phyloP scores from a whole-genome alignment of 129 eudicot species.

The Cynara cardunculus region DNA sequence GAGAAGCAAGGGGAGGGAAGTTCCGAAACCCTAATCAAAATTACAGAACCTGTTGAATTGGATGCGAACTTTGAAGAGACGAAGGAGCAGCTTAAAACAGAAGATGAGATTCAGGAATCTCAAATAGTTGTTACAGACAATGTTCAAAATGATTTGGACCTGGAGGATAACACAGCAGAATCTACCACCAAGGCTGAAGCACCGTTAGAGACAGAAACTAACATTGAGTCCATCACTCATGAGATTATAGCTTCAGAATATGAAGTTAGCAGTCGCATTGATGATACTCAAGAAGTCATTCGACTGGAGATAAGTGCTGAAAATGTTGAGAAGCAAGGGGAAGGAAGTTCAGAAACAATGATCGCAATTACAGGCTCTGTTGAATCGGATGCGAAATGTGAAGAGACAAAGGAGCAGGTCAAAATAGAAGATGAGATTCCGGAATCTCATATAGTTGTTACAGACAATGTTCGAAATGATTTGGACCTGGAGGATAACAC shows the following conservation, averaged over 20 bases:
- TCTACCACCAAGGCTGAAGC: conserved; percentile 13
- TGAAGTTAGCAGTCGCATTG: conserved; percentile 24
- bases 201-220: conserved; percentile 13
- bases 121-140: neutral
- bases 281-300: conserved; percentile 20
- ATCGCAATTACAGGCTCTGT: conserved; percentile 18
- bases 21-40: conserved; percentile 3
- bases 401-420: conserved; percentile 21
- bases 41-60: conserved; percentile 7
- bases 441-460: conserved; percentile 15
- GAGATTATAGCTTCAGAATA: conserved; percentile 15
- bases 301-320: conserved; percentile 10
- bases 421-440: conserved; percentile 17
- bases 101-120: neutral
- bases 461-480: conserved; percentile 24
- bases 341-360: conserved; percentile 10
- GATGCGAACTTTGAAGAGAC: conserved; percentile 3
- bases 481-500: conserved; percentile 15
- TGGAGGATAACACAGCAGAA: conserved; percentile 13
- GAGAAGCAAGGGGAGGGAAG: conserved; percentile 23
- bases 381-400: conserved; percentile 19
- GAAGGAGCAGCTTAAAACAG: neutral
- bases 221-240: conserved; percentile 7
- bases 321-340: conserved; percentile 12
- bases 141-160: neutral